Base-by-base conservation (phyloP, 805 yeast genomes). In the Schizosaccharomyces lindneri region DNA sequence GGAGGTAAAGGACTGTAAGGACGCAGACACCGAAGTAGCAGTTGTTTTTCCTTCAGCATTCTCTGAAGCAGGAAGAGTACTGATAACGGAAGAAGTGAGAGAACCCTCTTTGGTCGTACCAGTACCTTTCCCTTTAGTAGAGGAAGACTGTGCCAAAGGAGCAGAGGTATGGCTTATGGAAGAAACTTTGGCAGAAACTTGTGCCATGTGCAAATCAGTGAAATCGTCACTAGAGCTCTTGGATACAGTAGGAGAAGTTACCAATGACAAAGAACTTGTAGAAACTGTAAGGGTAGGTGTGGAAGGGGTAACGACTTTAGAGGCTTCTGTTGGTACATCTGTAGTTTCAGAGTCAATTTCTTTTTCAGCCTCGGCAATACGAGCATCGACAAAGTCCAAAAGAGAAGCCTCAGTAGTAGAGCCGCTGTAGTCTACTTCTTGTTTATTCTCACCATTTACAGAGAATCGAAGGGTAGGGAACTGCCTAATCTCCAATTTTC, bases 401-500 rank as follows among this genome's bases (percentile, higher is more conserved):
- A 46, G 27, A 46, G 51, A 46, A 46, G 51, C 51, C 27, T 46
- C 51, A 27, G 27, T 46, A 24, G 24, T 46, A 3, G 24, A 15
- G 11, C 27, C 51, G 27, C 61, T 31, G n/a, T 31, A 17, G 1
- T 62, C 63, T 51, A 67, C 67, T 0, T 64, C 65, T 36, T 70
- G 70, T 27, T 68, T 62, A 36, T 60, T 59, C 63, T 66, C 59
- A 3, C 72, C 75, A 61, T 73, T 69, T 48, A 65, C 63, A 72
- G 84, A 89, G 7, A 90, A 74, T 62, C 84, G 75, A 48, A 90
- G 71, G 24, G 77, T 73, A 5, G 98, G 98, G 69, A 79, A 89
- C n/a, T 74, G 78, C 21, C 63, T 66, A 62, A 90, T 78, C 2
- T 77, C 76, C 70, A 86, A 85, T 29, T 81, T 73, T 7, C 72